Evolutionary conservation across 2,329 filamentous ascomycete genomes (phyloP).

Genomic region (Verticillium longisporum): DNA sequence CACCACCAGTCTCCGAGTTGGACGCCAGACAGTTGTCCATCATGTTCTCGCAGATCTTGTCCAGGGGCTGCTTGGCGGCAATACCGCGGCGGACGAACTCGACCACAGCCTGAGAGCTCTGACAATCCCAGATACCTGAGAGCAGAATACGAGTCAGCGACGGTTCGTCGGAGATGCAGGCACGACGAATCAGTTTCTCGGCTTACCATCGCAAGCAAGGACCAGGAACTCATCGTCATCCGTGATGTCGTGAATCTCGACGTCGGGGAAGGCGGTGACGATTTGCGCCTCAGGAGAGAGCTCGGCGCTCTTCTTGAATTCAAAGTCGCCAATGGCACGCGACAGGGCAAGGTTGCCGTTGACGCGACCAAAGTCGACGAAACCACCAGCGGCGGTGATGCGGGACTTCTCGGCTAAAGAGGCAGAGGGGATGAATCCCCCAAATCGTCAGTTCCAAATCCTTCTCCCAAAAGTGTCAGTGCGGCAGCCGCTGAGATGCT

Average conservation of each 20-base stretch:
- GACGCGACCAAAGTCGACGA: slow-evolving; percentile 96
- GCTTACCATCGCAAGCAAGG: slow-evolving; percentile 83
- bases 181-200: not conserved
- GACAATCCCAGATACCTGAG: slow-evolving; percentile 97
- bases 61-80: slow-evolving; percentile 88
- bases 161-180: not conserved
- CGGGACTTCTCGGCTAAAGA: slow-evolving; percentile 81
- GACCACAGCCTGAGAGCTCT: slow-evolving; percentile 93
- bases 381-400: slow-evolving; percentile 91
- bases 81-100: slow-evolving; percentile 97
- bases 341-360: slow-evolving; percentile 97
- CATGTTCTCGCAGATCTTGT: slow-evolving; percentile 98
- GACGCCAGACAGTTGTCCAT: slow-evolving; percentile 99
- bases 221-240: slow-evolving; percentile 95
- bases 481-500: slow-evolving; percentile 11
- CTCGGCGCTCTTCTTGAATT: slow-evolving; percentile 99
- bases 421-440: slow-evolving; percentile 8
- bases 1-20: slow-evolving; percentile 95
- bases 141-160: slow-evolving; percentile 6
- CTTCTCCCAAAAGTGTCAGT: not conserved
- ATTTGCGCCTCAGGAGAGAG: slow-evolving; percentile 98
- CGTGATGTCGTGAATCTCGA: slow-evolving; percentile 81
- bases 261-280: slow-evolving; percentile 93
- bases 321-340: slow-evolving; percentile 96
- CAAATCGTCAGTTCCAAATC: not conserved